Evolutionary conservation across 2,329 filamentous ascomycete genomes (phyloP).

Genomic region (Calonectria fujianensis): DNA sequence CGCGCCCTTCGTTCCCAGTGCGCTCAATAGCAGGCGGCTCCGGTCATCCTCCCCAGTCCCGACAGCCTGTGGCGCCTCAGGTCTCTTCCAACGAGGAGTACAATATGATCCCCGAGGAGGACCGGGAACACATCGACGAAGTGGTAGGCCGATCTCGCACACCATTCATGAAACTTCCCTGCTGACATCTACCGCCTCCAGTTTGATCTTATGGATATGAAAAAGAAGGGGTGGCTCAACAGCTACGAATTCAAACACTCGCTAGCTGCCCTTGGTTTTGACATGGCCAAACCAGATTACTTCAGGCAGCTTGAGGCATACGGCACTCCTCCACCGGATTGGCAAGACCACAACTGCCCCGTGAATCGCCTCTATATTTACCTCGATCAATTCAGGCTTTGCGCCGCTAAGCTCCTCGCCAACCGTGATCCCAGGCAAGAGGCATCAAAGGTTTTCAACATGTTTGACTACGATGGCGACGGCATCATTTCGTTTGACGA

Average conservation of each 20-base stretch:
- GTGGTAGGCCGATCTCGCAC: slow-evolving; percentile 76
- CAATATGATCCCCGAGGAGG: slow-evolving; percentile 83
- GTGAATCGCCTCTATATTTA: slow-evolving; percentile 70
- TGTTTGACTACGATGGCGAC: slow-evolving; percentile 96
- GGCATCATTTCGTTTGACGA: slow-evolving; percentile 93
- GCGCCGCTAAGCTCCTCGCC: slow-evolving; percentile 86
- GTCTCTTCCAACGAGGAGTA: slow-evolving; percentile 63
- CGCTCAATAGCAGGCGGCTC: slow-evolving; percentile 59
- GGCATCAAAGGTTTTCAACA: slow-evolving; percentile 90
- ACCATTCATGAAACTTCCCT: slow-evolving; percentile 14
- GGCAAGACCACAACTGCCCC: slow-evolving; percentile 66
- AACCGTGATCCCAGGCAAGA: slow-evolving; percentile 92
- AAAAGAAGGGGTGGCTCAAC: slow-evolving; percentile 95
- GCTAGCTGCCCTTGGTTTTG: slow-evolving; percentile 95
- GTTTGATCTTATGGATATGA: slow-evolving; percentile 97
- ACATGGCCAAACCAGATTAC: slow-evolving; percentile 90
- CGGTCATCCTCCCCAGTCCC: slow-evolving; percentile 57
- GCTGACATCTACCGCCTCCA: slow-evolving; percentile 61
- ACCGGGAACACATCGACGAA: slow-evolving; percentile 94
- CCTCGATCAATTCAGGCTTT: slow-evolving; percentile 77
- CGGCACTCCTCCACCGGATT: slow-evolving; percentile 81
- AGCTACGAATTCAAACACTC: slow-evolving; percentile 99
- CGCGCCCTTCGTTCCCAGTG: slow-evolving; percentile 59
- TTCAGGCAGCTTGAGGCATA: slow-evolving; percentile 87
- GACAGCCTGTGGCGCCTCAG: slow-evolving; percentile 59